Conservation (phyloP, 305 asterid genomes). For the Solanum chacoense region DNA sequence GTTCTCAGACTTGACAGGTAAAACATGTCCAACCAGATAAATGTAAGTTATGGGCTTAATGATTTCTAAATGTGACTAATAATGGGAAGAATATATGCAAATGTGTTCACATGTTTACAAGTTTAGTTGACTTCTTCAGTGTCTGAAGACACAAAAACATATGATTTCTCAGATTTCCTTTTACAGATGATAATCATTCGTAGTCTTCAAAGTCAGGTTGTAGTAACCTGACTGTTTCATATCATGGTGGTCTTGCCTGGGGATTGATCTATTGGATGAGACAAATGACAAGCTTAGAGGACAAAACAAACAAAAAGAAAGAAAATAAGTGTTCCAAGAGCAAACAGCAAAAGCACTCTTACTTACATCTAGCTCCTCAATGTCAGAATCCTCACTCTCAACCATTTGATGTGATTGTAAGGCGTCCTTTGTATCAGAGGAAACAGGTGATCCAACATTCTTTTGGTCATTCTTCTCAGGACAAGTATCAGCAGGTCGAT, state of each 20-base stretch:
- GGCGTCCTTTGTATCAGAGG: slow-evolving; percentile 8
- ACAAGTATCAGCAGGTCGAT: slow-evolving; percentile 18
- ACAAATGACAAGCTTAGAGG: background rate
- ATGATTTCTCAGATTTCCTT: background rate
- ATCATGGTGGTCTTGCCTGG: background rate
- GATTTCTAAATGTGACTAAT: background rate
- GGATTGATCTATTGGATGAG: background rate
- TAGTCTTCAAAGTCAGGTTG: background rate
- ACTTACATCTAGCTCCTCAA: slow-evolving; percentile 84
- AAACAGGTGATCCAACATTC: slow-evolving; percentile 7
- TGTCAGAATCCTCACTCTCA: slow-evolving; percentile 66
- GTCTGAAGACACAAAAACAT: background rate
- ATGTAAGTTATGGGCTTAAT: background rate
- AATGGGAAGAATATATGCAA: background rate
- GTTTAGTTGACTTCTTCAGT: background rate
- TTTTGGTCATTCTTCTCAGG: slow-evolving; percentile 31
- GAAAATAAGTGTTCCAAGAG: background rate
- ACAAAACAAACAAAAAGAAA: background rate
- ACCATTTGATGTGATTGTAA: slow-evolving; percentile 25
- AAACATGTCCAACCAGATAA: background rate
- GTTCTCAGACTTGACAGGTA: background rate
- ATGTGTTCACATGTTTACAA: background rate
- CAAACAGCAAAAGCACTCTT: slow-evolving; percentile 19
- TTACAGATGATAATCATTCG: background rate
- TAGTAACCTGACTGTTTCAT: background rate